A percentile compares a stretch with the other conserved stretches of the same genome.
Evolutionary conservation across 75 land plant genomes (phyloP).

Genomic region (Adiantum capillusveneris): DNA sequence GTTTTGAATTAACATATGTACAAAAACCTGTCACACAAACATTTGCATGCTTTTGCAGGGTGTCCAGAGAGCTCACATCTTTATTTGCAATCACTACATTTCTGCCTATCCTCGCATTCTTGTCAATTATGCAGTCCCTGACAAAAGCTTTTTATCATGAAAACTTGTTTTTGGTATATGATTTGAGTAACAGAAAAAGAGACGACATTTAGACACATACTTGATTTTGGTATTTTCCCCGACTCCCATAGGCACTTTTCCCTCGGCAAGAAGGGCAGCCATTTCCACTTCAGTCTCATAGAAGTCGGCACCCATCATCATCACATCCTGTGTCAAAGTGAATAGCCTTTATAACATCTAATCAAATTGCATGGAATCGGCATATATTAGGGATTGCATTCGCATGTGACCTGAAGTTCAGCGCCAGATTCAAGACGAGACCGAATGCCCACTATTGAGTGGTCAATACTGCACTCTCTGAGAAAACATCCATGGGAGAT

Average conservation of each 20-base stretch:
- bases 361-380: no score
- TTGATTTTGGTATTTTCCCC: conserved; percentile 81
- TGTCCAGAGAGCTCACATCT: conserved; percentile 50
- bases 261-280: conserved; percentile 58
- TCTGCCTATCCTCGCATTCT: conserved; percentile 92
- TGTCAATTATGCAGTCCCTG: conserved; percentile 92
- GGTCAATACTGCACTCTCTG: conserved; percentile 53
- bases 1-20: no score
- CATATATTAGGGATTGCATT: no score
- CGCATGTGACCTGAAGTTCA: conserved; percentile 67
- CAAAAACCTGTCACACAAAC: neutral
- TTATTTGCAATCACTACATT: conserved; percentile 64
- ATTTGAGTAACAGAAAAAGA: neutral
- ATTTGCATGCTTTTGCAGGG: neutral
- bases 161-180: no score
- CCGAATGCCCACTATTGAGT: conserved; percentile 79
- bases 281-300: conserved; percentile 86
- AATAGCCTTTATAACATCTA: no score
- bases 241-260: conserved; percentile 83
- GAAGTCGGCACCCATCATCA: conserved; percentile 90
- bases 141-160: no score
- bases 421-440: conserved; percentile 64
- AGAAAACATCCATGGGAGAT: conserved; percentile 96
- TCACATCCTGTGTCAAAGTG: conserved; percentile 61
- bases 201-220: conserved; percentile 21